A percentile compares a stretch with the other conserved stretches of the same genome.
These are phyloP conservation scores for Domatiomyces catenatus DNA, from an alignment of 2,329 filamentous ascomycete genomes.

Conservation along the genomic window DNA sequence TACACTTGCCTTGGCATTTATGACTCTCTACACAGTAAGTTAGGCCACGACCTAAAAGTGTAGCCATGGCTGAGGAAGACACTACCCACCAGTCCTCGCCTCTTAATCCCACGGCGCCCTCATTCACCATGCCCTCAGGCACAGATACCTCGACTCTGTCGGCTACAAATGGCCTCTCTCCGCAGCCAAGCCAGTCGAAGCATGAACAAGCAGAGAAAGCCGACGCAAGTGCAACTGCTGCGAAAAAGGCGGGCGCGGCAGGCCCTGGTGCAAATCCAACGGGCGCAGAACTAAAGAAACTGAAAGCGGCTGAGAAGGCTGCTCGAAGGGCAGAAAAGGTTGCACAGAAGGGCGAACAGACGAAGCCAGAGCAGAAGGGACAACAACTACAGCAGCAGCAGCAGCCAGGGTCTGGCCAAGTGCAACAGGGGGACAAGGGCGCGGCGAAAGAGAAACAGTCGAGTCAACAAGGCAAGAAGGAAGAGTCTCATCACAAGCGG, in stretches of 20 bases:
- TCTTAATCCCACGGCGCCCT: slow-evolving; percentile 12
- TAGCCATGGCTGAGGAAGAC: not conserved
- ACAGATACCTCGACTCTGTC: slow-evolving; percentile 3
- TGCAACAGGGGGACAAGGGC: slow-evolving; percentile 17
- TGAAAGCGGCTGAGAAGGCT: slow-evolving; percentile 79
- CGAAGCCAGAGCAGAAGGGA: slow-evolving; percentile 11
- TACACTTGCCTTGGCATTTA: too few relatives aligned
- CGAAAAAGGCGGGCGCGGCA: slow-evolving; percentile 15
- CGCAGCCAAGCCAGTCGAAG: slow-evolving; percentile 2
- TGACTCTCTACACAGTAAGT: too few relatives aligned
- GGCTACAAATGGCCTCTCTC: slow-evolving; percentile 3
- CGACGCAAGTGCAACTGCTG: slow-evolving; percentile 6
- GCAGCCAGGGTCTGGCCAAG: slow-evolving; percentile 17
- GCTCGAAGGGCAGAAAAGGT: slow-evolving; percentile 59
- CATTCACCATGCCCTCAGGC: slow-evolving; percentile 11
- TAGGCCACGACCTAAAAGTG: too few relatives aligned
- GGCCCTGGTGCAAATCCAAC: slow-evolving; percentile 24
- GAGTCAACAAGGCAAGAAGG: slow-evolving; percentile 17
- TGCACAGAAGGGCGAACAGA: slow-evolving; percentile 32
- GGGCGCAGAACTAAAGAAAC: slow-evolving; percentile 67
- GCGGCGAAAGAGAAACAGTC: slow-evolving; percentile 9
- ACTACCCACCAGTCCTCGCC: not conserved
- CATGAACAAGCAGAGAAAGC: slow-evolving; percentile 6
- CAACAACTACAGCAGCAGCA: slow-evolving; percentile 5
- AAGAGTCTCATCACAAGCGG: slow-evolving; percentile 21